Base-by-base conservation (phyloP, 768 basidiomycete species). In the Termitomyces sp. region DNA sequence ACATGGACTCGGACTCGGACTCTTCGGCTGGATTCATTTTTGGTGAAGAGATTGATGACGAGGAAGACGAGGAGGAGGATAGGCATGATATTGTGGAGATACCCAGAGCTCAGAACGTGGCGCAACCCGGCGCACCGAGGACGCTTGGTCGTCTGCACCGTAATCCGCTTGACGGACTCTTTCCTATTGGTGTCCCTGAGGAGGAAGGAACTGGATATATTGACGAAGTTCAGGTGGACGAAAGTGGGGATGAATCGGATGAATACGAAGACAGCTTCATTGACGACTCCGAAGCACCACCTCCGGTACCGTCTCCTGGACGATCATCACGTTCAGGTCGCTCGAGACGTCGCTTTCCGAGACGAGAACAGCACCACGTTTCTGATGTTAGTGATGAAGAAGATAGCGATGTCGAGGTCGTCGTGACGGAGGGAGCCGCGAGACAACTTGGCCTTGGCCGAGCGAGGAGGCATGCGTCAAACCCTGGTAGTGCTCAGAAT, bases 211-310 rank as follows among this genome's bases (percentile, higher is more conserved):
- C 46, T 45, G 66, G 52, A 18, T 58, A 40, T 35, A 51, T 51
- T 54, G 63, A 63, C 57, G 70, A 62, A 64, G 50, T 42, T 16
- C 28, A 57, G 51, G 56, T 60, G n/a, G 55, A 52, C n/a, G 65
- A 62, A 28, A 61, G 53, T 36, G 71, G 64, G 4, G 69, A 69
- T 4, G 76, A 66, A 2, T 77, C 78, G 0, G 78, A 74, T 18
- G 77, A 69, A 13, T 85, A 84, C 54, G 82, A 82, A 61, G 76
- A 78, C 63, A 84, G 84, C 68, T 86, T 86, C 65, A 85, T 87
- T 54, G 84, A 85, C 45, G 84, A 86, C 46, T 74, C 64, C 28
- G 75, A 75, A 18, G 72, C 67, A 36, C 59, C 36, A 32, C 16
- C 33, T 3, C 28, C 53, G 24, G 35, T n/a, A 40, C n/a, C 32